These are phyloP conservation scores for Pythium rishiriense DNA, from an alignment of 352 stramenopile species.

Conservation along the genomic window DNA sequence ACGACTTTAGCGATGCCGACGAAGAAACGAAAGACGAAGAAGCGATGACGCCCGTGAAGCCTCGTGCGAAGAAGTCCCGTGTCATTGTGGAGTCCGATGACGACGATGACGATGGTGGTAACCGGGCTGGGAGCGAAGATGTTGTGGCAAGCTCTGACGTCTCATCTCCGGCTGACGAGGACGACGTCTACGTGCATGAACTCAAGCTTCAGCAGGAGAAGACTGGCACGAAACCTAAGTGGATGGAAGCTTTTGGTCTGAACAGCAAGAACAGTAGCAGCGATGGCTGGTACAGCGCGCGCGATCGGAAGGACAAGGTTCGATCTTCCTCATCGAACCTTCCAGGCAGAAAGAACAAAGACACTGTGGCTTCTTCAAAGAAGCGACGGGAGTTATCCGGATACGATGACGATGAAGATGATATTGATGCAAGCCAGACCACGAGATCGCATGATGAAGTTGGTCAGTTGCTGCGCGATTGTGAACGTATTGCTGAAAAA, in stretches of 20 bases:
- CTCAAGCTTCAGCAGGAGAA: slow-evolving; percentile 35
- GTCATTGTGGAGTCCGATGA: slow-evolving; percentile 73
- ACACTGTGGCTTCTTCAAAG: not conserved
- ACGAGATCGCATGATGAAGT: slow-evolving; percentile 71
- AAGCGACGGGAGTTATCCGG: slow-evolving; percentile 6
- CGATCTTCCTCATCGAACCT: slow-evolving; percentile 32
- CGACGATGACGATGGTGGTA: slow-evolving; percentile 30
- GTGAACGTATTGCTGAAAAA: slow-evolving; percentile 60
- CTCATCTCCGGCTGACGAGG: slow-evolving; percentile 43
- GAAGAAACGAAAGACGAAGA: slow-evolving; percentile 39
- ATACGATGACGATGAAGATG: slow-evolving; percentile 34
- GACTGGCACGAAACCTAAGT: slow-evolving; percentile 26
- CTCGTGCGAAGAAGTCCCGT: slow-evolving; percentile 48
- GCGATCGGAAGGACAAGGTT: slow-evolving; percentile 19
- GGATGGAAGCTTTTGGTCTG: slow-evolving; percentile 58
- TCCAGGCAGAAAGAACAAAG: slow-evolving; percentile 4
- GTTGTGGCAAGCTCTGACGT: slow-evolving; percentile 41
- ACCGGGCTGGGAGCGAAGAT: slow-evolving; percentile 6
- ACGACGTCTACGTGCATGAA: slow-evolving; percentile 36
- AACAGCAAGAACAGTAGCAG: slow-evolving; percentile 9
- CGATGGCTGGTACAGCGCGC: slow-evolving; percentile 27
- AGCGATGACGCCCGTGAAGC: slow-evolving; percentile 34
- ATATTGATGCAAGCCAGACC: slow-evolving; percentile 53
- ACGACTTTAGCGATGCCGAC: slow-evolving; percentile 29
- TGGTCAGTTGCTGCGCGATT: slow-evolving; percentile 63